Base-by-base conservation (phyloP, 495 filamentous ascomycete genomes). In the Penicillium robsamsonii region DNA sequence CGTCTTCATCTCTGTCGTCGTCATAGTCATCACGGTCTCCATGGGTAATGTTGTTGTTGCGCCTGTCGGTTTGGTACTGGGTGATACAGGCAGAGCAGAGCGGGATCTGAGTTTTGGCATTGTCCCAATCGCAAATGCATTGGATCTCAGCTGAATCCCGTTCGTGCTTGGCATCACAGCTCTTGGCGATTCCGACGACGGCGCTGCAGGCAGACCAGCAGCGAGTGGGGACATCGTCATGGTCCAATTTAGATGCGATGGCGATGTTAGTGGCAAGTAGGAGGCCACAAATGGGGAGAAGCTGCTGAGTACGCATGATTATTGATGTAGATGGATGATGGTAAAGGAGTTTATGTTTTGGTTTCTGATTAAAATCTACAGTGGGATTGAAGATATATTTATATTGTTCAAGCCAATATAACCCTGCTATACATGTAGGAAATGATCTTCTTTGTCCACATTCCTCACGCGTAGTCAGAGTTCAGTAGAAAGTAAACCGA, bases 31-130 rank as follows among this genome's bases (percentile, higher is more conserved):
- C 55, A 2, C 38, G 15, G 24, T 64, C 59, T 6, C 62, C 8
- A 30, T 67, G 44, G 6, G 62, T 57, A 17, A 55, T 27, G 20
- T 53, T 45, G n/a, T 47, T 40, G 33, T 65, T 57, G 37, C 61
- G 47, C 17, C 47, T 35, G 9, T 54, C 53, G 25, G 33, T 50
- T 5, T 59, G 58, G 59, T 68, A 65, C 33, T 71, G 60, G 27
- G 67, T 58, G 18, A 75, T 75, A 22, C 71, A 75, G 31, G 70
- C 71, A n/a, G 70, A 69, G 48, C 71, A 75, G 35, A 68, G 63
- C 9, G 71, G 70, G 22, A 75, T 55, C 13, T 65, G 59, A 8
- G 51, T 66, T 13, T 61, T 50, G 11, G 66, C 66, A 29, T 56
- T 35, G 10, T 61, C 50, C 68, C 65, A 71, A 25, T 69, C 48